Conservation (phyloP, 2,329 filamentous ascomycete species). For the Alternaria gansuensis region DNA sequence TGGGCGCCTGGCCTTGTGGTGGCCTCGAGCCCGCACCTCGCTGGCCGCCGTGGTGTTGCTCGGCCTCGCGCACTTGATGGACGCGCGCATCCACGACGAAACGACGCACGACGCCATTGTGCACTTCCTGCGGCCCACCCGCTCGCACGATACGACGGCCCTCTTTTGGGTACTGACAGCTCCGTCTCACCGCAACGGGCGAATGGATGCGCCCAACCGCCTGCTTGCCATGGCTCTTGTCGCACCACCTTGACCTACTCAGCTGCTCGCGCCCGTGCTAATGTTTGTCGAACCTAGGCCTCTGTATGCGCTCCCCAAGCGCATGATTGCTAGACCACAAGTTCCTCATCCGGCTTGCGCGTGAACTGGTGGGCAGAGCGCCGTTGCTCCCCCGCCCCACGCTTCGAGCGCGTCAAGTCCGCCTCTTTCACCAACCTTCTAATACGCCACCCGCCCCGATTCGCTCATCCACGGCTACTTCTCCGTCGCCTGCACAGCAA, state of each 20-base stretch:
- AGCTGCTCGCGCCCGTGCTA: constrained; percentile 46
- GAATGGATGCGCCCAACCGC: constrained; percentile 42
- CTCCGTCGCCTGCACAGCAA: background rate
- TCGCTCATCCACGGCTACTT: background rate
- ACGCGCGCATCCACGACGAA: constrained; percentile 42
- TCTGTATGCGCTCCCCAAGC: constrained; percentile 38
- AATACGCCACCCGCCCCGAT: constrained; percentile 18
- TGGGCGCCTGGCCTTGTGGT: constrained; percentile 30
- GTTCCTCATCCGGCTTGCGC: constrained; percentile 28
- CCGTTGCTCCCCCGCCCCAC: constrained; percentile 38
- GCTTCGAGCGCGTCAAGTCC: constrained; percentile 33
- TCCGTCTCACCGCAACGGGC: constrained; percentile 48
- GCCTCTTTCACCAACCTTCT: constrained; percentile 22
- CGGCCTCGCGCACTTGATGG: constrained; percentile 33
- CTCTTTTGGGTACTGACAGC: constrained; percentile 50
- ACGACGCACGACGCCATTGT: constrained; percentile 47
- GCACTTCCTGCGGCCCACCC: constrained; percentile 32
- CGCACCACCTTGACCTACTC: constrained; percentile 38
- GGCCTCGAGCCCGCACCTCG: constrained; percentile 22
- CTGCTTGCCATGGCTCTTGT: constrained; percentile 35
- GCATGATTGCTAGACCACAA: constrained; percentile 41
- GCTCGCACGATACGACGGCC: constrained; percentile 39
- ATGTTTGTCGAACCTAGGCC: constrained; percentile 47
- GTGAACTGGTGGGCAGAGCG: constrained; percentile 40
- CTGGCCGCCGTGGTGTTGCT: constrained; percentile 32